Percentiles rank a stretch among this genome's conserved stretches.
These are phyloP conservation scores for Cyclanthera cordifolia DNA, from an alignment of 306 rosid genomes.

Conservation along the genomic window DNA sequence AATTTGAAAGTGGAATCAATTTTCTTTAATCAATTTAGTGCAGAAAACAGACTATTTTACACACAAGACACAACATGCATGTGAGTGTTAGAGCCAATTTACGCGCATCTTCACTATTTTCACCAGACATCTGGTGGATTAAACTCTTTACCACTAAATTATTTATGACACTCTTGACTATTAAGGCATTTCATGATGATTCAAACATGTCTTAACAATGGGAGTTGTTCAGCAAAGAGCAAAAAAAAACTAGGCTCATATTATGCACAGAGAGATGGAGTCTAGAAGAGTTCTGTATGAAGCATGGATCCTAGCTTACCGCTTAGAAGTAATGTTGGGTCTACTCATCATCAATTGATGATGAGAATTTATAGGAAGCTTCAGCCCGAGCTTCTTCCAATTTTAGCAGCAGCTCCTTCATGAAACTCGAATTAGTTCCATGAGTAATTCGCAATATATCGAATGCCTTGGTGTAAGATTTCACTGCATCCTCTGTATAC, in stretches of 20 bases:
- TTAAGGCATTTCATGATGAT: too few species aligned
- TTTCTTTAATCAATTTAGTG: background rate
- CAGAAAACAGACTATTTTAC: background rate
- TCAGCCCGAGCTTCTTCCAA: conserved; percentile 89
- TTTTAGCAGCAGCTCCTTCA: conserved; percentile 56
- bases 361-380: conserved; percentile 49
- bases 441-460: conserved; percentile 69
- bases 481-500: conserved; percentile 8
- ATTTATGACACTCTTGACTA: too few species aligned
- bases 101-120: too few species aligned
- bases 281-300: background rate
- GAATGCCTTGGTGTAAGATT: conserved; percentile 40
- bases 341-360: conserved; percentile 25
- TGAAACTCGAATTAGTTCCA: conserved; percentile 58
- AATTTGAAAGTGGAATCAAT: background rate
- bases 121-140: too few species aligned
- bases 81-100: too few species aligned
- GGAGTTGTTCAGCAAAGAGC: background rate
- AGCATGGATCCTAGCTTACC: background rate
- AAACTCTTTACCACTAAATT: too few species aligned
- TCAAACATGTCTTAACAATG: background rate
- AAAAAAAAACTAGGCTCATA: background rate
- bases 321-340: background rate
- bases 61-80: background rate
- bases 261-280: background rate